A percentile compares a stretch with the other conserved stretches of the same genome.
These are phyloP conservation scores for Globisporangium camurandrum DNA, from an alignment of 352 stramenopile species.

Conservation along the genomic window DNA sequence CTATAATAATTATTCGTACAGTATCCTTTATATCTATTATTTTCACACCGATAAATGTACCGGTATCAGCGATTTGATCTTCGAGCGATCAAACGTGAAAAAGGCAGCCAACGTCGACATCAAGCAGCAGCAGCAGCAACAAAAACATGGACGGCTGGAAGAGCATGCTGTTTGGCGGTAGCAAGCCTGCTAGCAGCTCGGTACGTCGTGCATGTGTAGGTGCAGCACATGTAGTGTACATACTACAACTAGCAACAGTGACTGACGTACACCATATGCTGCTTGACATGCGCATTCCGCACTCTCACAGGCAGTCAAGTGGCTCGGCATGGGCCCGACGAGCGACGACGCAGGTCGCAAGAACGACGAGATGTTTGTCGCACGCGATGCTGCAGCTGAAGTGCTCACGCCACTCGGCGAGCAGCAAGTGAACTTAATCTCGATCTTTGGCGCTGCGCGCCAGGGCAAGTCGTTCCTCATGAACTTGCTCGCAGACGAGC, in stretches of 20 bases:
- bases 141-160: constrained; percentile 37
- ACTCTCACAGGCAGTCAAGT: constrained; percentile 61
- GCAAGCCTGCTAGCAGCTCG: constrained; percentile 18
- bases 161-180: constrained; percentile 30
- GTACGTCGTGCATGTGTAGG: constrained; percentile 1
- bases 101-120: too few species aligned
- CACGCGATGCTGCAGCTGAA: constrained; percentile 37
- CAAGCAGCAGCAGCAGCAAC: not conserved
- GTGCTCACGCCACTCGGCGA: constrained; percentile 59
- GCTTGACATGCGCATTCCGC: not conserved
- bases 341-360: constrained; percentile 20
- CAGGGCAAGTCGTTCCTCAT: constrained; percentile 86
- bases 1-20: too few species aligned
- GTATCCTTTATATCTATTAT: too few species aligned
- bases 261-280: not conserved
- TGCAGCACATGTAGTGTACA: not conserved
- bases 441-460: constrained; percentile 76
- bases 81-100: too few species aligned
- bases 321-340: constrained; percentile 57
- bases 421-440: constrained; percentile 73
- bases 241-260: not conserved
- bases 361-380: constrained; percentile 68
- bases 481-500: constrained; percentile 80
- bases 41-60: too few species aligned
- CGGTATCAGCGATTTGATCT: too few species aligned